Evolutionary conservation across 2,329 filamentous ascomycete genomes (phyloP), one percentile per base, ranked within the genome.

Genomic region (Raffaelea arxii): DNA sequence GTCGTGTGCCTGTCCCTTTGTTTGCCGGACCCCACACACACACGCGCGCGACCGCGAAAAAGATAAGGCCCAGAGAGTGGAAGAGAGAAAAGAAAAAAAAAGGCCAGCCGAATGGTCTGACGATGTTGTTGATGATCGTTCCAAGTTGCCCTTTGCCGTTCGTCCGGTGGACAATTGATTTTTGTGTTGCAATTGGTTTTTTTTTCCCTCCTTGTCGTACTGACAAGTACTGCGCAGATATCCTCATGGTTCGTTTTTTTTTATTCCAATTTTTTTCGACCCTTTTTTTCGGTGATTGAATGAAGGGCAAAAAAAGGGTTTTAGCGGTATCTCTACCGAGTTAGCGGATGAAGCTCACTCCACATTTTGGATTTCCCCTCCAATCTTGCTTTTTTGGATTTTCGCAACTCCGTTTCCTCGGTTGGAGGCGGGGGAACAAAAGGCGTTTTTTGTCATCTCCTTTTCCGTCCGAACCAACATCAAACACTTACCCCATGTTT

Each of bases 171-270:
- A 10, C 16, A 36, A 36, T 46, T 47, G 19, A 22, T 35, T 25
- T 41, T 38, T 32, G 14, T 32, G 18, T 4, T 9, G 9, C 9
- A 30, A 30, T 9, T 9, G 16, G 16, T 39, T 30, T 14, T 40
- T 21, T 39, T 23, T 23, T 38, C 41, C 23, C 44, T 46, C 46
- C 41, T 37, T 39, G 46, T 53, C 50, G 51, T 53, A 50, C 54
- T 55, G 49, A 54, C 47, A 54, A 52, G 50, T 55, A 56, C 54
- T 30, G 53, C 51, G 54, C 50, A 56, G 53, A 48, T 54, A 41
- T 55, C 50, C 50, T 55, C 53, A 47, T 56, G 53, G 48, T 16
- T 35, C 36, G 32, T 43, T 43, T 46, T 47, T 48, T 46, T 35
- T 14, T 41, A 4, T 32, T 45, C 23, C n/a, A 23, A 22, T 36